phyloP scores from a whole-genome alignment of 164 flowering plant species.

The Nelumbo lutea region DNA sequence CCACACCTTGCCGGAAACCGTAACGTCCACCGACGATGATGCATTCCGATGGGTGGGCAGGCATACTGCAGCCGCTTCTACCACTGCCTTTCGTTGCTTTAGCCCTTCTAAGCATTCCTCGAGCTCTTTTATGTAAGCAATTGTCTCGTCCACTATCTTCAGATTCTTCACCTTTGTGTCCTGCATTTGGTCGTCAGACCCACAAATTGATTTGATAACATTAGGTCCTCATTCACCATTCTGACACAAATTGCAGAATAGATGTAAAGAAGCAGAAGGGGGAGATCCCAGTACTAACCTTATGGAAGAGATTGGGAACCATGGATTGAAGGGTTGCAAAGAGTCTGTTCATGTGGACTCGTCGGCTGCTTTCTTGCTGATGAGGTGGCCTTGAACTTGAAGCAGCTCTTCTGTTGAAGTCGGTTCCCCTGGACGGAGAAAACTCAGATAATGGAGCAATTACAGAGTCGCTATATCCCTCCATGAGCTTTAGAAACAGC shows the following conservation, averaged over 20 bases:
- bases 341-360: background rate
- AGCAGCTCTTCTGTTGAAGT: background rate
- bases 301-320: background rate
- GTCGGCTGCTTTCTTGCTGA: background rate
- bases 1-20: conserved; percentile 6
- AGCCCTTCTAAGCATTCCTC: conserved; percentile 9
- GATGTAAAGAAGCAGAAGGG: no score
- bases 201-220: no score
- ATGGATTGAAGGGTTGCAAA: conserved; percentile 1
- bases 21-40: conserved; percentile 6
- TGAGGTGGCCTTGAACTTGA: background rate
- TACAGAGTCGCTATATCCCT: conserved; percentile 1
- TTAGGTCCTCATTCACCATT: no score
- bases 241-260: no score
- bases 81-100: conserved; percentile 14
- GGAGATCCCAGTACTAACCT: no score
- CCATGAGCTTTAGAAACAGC: conserved; percentile 1
- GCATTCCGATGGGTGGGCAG: background rate
- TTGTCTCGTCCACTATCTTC: conserved; percentile 13
- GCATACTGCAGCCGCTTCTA: background rate
- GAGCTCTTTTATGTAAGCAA: conserved; percentile 8
- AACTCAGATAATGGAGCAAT: conserved; percentile 5
- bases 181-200: conserved; percentile 1
- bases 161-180: background rate
- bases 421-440: background rate